Evolutionary conservation across 116 monocot species (phyloP).

Genomic region (Cymodocea nodosa): DNA sequence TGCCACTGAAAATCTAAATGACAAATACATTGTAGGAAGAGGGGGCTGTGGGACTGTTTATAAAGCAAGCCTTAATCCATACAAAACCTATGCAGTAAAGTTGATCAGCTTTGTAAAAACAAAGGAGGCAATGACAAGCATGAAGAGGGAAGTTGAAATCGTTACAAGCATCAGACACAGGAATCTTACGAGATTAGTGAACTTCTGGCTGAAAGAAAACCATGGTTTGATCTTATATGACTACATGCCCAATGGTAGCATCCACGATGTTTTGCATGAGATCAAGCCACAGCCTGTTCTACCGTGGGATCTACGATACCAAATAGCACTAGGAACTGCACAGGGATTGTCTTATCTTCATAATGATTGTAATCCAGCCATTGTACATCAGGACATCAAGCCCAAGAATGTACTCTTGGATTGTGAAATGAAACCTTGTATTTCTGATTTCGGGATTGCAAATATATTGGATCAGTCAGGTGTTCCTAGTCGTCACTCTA

Average conservation of each 20-base stretch:
- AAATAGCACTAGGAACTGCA: conserved; percentile 60
- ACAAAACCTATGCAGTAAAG: conserved; percentile 59
- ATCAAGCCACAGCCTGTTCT: conserved; percentile 26
- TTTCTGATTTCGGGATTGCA: conserved; percentile 73
- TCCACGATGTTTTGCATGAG: conserved; percentile 69
- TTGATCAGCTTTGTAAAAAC: conserved; percentile 26
- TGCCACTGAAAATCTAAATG: conserved; percentile 57
- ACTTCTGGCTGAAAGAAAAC: conserved; percentile 53
- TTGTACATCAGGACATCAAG: conserved; percentile 68
- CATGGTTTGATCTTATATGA: conserved; percentile 53
- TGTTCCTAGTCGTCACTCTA: conserved; percentile 15
- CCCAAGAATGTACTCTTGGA: conserved; percentile 72
- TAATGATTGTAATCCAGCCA: conserved; percentile 50
- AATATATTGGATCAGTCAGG: conserved; percentile 39
- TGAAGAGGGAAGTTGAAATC: conserved; percentile 63
- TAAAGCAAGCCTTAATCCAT: conserved; percentile 38
- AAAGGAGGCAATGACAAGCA: conserved; percentile 27
- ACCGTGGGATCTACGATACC: conserved; percentile 41
- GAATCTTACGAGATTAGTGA: conserved; percentile 49
- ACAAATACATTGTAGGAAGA: conserved; percentile 44
- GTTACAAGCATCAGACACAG: conserved; percentile 52
- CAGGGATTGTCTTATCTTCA: conserved; percentile 67
- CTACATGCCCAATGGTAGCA: conserved; percentile 72
- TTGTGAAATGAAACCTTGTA: conserved; percentile 55
- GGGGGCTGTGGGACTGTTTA: conserved; percentile 77